phyloP scores from a whole-genome alignment of 306 rosid species.

The Hippophae rhamnoides region DNA sequence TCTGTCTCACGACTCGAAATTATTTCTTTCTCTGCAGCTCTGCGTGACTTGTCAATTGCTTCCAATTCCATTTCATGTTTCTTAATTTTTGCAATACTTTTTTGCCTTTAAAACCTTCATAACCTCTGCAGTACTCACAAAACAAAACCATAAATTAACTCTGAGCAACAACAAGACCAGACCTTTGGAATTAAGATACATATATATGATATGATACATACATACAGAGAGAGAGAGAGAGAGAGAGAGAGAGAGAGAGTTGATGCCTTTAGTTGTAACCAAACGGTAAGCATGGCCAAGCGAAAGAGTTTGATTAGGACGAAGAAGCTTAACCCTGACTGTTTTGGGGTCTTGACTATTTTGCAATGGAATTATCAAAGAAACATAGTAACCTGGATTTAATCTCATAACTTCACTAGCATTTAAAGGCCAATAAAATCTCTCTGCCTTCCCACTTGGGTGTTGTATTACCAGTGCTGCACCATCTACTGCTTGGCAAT shows the following conservation, averaged over 20 bases:
- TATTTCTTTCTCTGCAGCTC: slow-evolving; percentile 19
- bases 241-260: not conserved
- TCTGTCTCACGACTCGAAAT: slow-evolving; percentile 30
- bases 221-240: no score
- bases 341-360: slow-evolving; percentile 17
- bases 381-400: slow-evolving; percentile 90
- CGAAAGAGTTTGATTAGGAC: slow-evolving; percentile 76
- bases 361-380: slow-evolving; percentile 78
- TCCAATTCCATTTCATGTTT: slow-evolving; percentile 36
- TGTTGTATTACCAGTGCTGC: slow-evolving; percentile 96
- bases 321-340: slow-evolving; percentile 87
- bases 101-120: slow-evolving; percentile 80
- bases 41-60: slow-evolving; percentile 12
- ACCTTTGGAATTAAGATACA: no score
- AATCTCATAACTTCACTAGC: slow-evolving; percentile 81
- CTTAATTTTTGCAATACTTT: slow-evolving; percentile 62
- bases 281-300: slow-evolving; percentile 96
- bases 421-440: slow-evolving; percentile 59
- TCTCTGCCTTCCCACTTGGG: slow-evolving; percentile 81
- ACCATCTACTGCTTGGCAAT: slow-evolving; percentile 95
- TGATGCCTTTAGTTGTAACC: slow-evolving; percentile 68
- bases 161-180: no score
- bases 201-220: no score
- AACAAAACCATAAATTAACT: no score
- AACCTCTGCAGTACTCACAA: slow-evolving; percentile 45